Evolutionary conservation across 768 basidiomycete genomes (phyloP).

Genomic region (Lactarius evosmus): DNA sequence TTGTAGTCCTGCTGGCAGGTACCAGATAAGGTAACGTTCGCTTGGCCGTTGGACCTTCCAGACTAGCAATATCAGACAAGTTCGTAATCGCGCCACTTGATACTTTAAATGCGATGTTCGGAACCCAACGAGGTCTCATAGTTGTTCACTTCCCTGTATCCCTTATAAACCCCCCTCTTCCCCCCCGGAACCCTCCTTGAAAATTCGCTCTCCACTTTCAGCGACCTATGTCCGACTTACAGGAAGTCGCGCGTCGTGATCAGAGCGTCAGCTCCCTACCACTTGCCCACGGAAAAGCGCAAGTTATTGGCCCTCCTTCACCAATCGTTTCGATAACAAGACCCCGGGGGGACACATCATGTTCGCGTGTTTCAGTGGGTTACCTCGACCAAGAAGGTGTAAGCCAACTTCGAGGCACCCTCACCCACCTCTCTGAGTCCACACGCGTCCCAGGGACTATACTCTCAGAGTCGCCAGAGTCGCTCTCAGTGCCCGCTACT

Average conservation of each 20-base stretch:
- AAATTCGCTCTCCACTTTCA: background rate
- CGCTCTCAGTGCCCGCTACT: slow-evolving; percentile 26
- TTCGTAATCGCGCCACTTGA: background rate
- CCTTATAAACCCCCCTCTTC: background rate
- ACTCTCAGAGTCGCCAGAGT: slow-evolving; percentile 24
- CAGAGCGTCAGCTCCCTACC: slow-evolving; percentile 11
- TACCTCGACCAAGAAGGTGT: slow-evolving; percentile 56
- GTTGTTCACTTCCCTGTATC: background rate
- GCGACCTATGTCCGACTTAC: slow-evolving; percentile 9
- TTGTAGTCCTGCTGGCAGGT: too few species aligned
- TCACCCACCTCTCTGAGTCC: slow-evolving; percentile 31
- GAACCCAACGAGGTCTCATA: background rate
- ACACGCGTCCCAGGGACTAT: too few species aligned
- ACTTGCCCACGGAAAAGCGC: background rate
- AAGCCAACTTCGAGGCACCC: slow-evolving; percentile 37
- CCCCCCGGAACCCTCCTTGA: background rate
- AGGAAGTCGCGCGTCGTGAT: background rate
- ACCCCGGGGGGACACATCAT: background rate
- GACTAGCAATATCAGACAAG: background rate
- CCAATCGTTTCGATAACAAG: background rate
- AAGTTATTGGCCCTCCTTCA: background rate
- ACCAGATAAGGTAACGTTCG: too few species aligned
- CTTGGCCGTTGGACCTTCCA: background rate
- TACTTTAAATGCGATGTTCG: background rate
- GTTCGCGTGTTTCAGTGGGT: slow-evolving; percentile 39